Percentiles rank a stretch among this genome's conserved stretches.
Conservation (phyloP, 371 early-diverging fungal species). For the Zopfochytrium polystomum region DNA sequence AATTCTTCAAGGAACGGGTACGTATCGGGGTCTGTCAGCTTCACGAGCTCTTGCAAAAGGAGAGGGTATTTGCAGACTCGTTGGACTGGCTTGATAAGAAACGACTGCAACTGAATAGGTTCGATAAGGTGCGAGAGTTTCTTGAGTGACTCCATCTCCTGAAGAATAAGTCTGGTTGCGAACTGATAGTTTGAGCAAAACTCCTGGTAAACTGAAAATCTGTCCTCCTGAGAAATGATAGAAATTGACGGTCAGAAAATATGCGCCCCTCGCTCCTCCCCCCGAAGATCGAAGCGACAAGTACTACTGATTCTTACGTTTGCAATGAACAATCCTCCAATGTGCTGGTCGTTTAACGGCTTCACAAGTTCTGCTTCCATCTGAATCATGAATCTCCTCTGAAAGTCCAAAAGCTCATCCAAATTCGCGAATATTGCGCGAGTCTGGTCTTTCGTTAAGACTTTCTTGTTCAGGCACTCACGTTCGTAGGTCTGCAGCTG, state of each 20-base stretch:
- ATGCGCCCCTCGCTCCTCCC: too few species aligned
- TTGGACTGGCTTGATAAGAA: conserved; percentile 95
- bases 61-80: conserved; percentile 96
- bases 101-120: conserved; percentile 77
- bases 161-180: conserved; percentile 67
- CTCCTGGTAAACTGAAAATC: conserved; percentile 87
- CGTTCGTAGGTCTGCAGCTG: conserved; percentile 54
- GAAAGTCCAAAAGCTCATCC: conserved; percentile 91
- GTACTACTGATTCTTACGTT: too few species aligned
- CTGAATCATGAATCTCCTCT: conserved; percentile 87
- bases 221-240: conserved; percentile 64
- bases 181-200: conserved; percentile 88
- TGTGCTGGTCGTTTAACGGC: conserved; percentile 71
- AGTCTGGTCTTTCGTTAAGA: conserved; percentile 36
- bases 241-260: too few species aligned
- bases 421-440: conserved; percentile 80
- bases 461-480: conserved; percentile 27
- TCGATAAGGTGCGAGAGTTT: conserved; percentile 63
- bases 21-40: conserved; percentile 57
- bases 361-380: conserved; percentile 78
- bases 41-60: conserved; percentile 78
- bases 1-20: conserved; percentile 75
- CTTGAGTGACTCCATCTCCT: conserved; percentile 49
- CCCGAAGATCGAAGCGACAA: too few species aligned
- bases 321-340: conserved; percentile 76